Percentiles rank a stretch among this genome's conserved stretches.
phyloP scores from a whole-genome alignment of 768 basidiomycete genomes.

The Psilocybe tampanensis region DNA sequence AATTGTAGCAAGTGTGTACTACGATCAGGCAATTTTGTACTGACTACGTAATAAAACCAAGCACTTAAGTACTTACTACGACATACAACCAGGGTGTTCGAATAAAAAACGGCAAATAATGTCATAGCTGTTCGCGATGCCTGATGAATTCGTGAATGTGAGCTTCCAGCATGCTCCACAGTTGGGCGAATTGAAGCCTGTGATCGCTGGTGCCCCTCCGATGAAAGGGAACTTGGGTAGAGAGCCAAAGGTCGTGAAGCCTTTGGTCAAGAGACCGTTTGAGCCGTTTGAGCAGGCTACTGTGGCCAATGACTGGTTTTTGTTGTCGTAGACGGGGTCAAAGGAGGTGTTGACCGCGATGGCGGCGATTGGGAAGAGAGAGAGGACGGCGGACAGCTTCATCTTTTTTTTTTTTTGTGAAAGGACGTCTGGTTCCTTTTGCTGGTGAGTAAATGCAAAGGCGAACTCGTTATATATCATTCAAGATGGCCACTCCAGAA shows the following conservation, averaged over 20 bases:
- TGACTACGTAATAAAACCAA: neutral
- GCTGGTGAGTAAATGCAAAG: neutral
- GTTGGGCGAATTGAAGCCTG: conserved; percentile 49
- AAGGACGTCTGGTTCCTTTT: neutral
- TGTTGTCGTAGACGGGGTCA: conserved; percentile 54
- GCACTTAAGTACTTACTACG: too few relatives aligned
- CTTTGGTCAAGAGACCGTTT: conserved; percentile 50
- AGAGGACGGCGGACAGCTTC: conserved; percentile 31
- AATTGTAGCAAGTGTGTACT: too few relatives aligned
- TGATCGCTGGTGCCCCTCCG: conserved; percentile 54
- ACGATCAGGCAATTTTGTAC: too few relatives aligned
- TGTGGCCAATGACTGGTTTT: conserved; percentile 35
- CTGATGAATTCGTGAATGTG: conserved; percentile 40
- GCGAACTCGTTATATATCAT: neutral
- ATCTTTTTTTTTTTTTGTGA: conserved; percentile 25
- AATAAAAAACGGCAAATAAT: conserved; percentile 23
- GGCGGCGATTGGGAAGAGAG: conserved; percentile 21
- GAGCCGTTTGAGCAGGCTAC: conserved; percentile 53
- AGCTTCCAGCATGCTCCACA: conserved; percentile 68
- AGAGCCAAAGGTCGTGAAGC: conserved; percentile 49
- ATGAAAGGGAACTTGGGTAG: conserved; percentile 64
- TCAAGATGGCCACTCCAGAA: neutral
- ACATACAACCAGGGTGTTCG: neutral
- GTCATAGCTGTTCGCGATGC: conserved; percentile 39
- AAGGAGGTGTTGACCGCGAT: conserved; percentile 37